Base-by-base conservation (phyloP, 1,284 basidiomycete species). In the Puccinia novopanici region DNA sequence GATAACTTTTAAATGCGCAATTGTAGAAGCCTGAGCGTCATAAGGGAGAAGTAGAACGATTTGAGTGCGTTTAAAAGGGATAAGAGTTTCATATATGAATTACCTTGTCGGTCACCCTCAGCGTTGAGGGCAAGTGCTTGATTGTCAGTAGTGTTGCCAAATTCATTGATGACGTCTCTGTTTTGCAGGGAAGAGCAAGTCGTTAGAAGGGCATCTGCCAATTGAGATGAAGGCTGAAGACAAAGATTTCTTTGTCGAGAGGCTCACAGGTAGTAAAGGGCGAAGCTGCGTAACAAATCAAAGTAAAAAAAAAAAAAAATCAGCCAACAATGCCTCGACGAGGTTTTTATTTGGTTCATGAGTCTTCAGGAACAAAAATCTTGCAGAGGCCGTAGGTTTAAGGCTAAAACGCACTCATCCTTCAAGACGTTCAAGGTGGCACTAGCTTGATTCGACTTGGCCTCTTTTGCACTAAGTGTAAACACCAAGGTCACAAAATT, bases 121-220 rank as follows among this genome's bases (percentile, higher is more conserved):
- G 67, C 65, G 6, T 50, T 79, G 37, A 79, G 50, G 19, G 76
- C 76, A 48, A 79, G 22, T 40, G 76, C 76, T 71, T 79, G 76
- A 24, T 67, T 79, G 50, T 79, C 65, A 40, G 76, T 79, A 48
- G 67, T 67, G 1, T 48, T 71, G 37, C 76, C 76, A 71, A 45
- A 72, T 40, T 57, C 54, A 37, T 79, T 79, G 24, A 24, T 57
- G 42, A 79, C 34, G 17, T 79, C 72, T 17, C 76, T 79, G 4
- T 50, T 55, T 54, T 22, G n/a, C 6, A 37, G 48, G 1, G 13
- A 24, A n/a, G 37, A 48, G 10, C 3, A 3, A 45, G 27, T 52
- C 6, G 48, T 71, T n/a, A 71, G 30, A 9, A 71, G 4, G 8
- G 24, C 2, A 30, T 50, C 50, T 9, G 17, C 37, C 48, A 22